Evolutionary conservation across 2,329 filamentous ascomycete species (phyloP), one percentile per base, ranked within the genome.

Genomic region (Macrophomina phaseolina): DNA sequence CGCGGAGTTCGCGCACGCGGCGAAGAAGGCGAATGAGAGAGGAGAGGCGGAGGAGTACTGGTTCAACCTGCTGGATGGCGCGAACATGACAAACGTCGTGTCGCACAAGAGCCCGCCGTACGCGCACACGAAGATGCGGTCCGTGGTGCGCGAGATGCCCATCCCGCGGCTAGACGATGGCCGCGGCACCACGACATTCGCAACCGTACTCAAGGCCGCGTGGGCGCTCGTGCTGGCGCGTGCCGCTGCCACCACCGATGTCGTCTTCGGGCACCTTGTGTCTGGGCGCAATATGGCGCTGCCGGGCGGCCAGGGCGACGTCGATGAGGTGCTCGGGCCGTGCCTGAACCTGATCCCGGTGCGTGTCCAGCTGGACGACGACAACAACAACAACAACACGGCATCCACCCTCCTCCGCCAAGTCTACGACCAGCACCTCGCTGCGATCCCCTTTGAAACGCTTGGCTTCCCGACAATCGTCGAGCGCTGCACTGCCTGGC

Each of bases 181-280:
- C 34, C 34, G 4, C 9, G 36, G 28, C 30, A 11, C 52, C 7
- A 40, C 34, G n/a, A 40, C 53, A 36, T 56, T 56, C 53, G 53
- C 53, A 32, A 82, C 80, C 0, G 64, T 83, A 23, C 72, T 83
- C 70, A 83, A 83, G 65, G 80, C 79, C n/a, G 81, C 81, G 0
- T 56, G 53, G 53, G 53, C 53, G 53, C 53, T 56, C 1, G 78
- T 79, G 11, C 71, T 83, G 5, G 77, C 34, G 34, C 53, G 53
- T n/a, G 53, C 53, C 34, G 76, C 80, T 0, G 72, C 75, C n/a
- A 75, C 71, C 28, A 67, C 71, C 1, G 81, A 82, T 66, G 72
- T 81, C 48, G 77, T 82, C n/a, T 82, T 82, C 45, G 80, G 80
- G 0, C 77, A 81, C 65, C 75, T 80, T 65, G 78, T 81, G 51